phyloP scores from a whole-genome alignment of 2,329 filamentous ascomycete species.

The Hypoxylon rubiginosum region DNA sequence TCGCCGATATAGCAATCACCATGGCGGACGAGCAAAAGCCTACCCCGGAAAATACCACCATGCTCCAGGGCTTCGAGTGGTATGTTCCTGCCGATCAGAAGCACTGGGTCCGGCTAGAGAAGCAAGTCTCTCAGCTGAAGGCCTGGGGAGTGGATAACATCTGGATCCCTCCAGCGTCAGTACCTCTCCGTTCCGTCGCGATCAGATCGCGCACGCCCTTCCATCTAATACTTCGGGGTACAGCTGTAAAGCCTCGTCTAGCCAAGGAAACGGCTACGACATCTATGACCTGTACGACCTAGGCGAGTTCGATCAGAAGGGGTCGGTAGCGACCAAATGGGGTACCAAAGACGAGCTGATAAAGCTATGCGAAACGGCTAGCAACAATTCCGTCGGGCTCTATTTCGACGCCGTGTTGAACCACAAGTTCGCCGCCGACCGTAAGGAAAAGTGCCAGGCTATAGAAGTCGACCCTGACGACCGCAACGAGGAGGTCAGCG shows the following conservation, averaged over 20 bases:
- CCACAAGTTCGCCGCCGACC: conserved; percentile 78
- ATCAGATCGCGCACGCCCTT: background rate
- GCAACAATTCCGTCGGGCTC: conserved; percentile 67
- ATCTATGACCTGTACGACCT: conserved; percentile 78
- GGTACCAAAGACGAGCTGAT: conserved; percentile 69
- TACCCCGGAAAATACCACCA: conserved; percentile 43
- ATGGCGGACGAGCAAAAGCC: conserved; percentile 43
- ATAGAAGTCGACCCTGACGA: conserved; percentile 61
- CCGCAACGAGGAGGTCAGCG: conserved; percentile 62
- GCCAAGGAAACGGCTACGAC: conserved; percentile 75
- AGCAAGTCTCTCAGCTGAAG: conserved; percentile 66
- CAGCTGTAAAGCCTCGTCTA: background rate
- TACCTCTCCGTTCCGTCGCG: background rate
- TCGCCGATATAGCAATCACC: conserved; percentile 9
- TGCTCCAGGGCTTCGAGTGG: conserved; percentile 79
- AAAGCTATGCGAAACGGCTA: conserved; percentile 64
- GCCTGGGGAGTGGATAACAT: conserved; percentile 70
- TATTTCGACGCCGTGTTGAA: conserved; percentile 81
- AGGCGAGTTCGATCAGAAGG: conserved; percentile 81
- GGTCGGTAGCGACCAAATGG: conserved; percentile 74
- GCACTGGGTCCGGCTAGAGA: conserved; percentile 72
- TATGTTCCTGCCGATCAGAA: conserved; percentile 71
- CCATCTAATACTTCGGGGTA: background rate
- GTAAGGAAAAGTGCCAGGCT: conserved; percentile 69
- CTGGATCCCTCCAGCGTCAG: conserved; percentile 49